A percentile compares a stretch with the other conserved stretches of the same genome.
These are phyloP conservation scores for Yamadazyma tumulicola DNA, from an alignment of 805 yeast species.

Conservation along the genomic window DNA sequence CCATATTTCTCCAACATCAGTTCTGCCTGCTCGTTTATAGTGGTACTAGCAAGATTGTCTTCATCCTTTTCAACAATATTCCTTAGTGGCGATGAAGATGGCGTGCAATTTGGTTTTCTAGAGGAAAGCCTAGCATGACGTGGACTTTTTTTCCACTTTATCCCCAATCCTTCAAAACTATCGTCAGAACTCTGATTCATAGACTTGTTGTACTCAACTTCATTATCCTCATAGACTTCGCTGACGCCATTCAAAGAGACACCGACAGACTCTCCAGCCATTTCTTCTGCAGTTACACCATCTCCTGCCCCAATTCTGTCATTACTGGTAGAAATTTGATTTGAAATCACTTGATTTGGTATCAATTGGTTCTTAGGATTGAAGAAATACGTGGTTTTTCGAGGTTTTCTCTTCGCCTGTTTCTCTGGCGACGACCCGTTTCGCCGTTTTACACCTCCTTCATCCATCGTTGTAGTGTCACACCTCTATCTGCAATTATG, in stretches of 20 bases:
- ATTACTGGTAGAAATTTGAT: no score
- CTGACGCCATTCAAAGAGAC: no score
- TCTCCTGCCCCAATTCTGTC: no score
- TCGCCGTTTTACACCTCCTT: no score
- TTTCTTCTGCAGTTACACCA: no score
- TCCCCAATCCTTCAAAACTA: constrained; percentile 36
- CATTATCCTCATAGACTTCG: no score
- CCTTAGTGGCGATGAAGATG: constrained; percentile 43
- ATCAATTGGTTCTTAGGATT: constrained; percentile 2
- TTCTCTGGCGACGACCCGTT: no score
- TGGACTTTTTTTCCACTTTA: constrained; percentile 44
- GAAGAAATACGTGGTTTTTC: constrained; percentile 22
- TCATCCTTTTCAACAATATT: constrained; percentile 13
- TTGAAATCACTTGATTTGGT: no score
- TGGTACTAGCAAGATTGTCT: constrained; percentile 13
- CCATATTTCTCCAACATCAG: constrained; percentile 43
- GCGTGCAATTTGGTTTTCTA: constrained; percentile 15
- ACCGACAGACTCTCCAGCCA: no score
- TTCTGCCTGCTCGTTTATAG: constrained; percentile 30
- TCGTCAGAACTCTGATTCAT: constrained; percentile 39
- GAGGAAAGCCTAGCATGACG: constrained; percentile 23
- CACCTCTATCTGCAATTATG: no score
- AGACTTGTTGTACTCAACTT: no score
- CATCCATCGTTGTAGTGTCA: no score
- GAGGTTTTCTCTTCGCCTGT: constrained; percentile 2